Percentiles rank a stretch among this genome's conserved stretches.
Evolutionary conservation across 306 rosid genomes (phyloP).

Genomic region (Astragalus membranaceus): DNA sequence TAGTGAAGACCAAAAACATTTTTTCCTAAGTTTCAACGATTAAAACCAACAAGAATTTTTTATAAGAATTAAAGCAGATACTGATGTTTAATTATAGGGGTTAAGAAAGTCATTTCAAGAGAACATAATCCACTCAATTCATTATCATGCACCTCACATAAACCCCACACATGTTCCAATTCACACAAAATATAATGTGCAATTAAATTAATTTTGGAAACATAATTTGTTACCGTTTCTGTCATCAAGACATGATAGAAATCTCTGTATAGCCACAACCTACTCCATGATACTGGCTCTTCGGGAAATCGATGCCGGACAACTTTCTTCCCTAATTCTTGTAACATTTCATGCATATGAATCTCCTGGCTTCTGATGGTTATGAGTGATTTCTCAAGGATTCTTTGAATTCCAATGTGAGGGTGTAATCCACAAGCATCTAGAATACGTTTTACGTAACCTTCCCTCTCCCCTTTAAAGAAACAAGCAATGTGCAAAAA

Average conservation of each 20-base stretch:
- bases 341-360: conserved; percentile 17
- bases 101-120: too few relatives aligned
- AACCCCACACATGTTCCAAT: too few relatives aligned
- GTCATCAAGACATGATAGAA: not conserved
- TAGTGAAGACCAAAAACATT: too few relatives aligned
- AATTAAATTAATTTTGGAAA: too few relatives aligned
- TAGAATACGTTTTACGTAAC: not conserved
- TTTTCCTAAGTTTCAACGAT: too few relatives aligned
- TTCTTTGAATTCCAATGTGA: not conserved
- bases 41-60: too few relatives aligned
- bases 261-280: not conserved
- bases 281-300: not conserved
- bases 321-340: conserved; percentile 9
- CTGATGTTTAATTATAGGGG: too few relatives aligned
- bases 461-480: not conserved
- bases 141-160: too few relatives aligned
- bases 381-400: conserved; percentile 5
- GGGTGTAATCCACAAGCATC: not conserved
- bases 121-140: too few relatives aligned
- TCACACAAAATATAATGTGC: too few relatives aligned
- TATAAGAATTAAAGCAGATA: too few relatives aligned
- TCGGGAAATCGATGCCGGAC: not conserved
- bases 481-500: conserved; percentile 19
- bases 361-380: not conserved
- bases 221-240: not conserved